phyloP scores from a whole-genome alignment of 371 early-diverging fungal genomes.

The Nematocida sp. region DNA sequence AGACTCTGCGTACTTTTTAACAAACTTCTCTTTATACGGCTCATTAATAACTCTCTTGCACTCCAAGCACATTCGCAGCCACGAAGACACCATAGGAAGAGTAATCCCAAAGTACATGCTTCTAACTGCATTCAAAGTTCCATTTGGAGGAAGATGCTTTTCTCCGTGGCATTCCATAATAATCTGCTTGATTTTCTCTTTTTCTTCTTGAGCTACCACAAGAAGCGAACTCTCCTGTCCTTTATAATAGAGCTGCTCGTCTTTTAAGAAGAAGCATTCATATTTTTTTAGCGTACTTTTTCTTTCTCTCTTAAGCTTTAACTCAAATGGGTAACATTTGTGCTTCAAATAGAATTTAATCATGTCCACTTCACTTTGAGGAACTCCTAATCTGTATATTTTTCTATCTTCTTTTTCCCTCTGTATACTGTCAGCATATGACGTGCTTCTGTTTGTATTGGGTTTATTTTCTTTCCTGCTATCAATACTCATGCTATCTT shows the following conservation, averaged over 20 bases:
- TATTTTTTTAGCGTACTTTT: no score
- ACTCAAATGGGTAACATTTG: no score
- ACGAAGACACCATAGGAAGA: not conserved
- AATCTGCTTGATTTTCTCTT: constrained; percentile 17
- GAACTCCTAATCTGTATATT: no score
- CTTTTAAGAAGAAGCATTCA: not conserved
- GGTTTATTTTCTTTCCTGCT: no score
- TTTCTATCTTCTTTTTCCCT: no score
- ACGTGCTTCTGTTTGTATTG: no score
- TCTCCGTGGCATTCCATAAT: constrained; percentile 10
- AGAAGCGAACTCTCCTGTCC: not conserved
- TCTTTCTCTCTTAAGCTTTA: no score
- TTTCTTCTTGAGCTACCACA: constrained; percentile 1
- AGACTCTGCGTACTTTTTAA: not conserved
- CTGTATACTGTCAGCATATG: no score
- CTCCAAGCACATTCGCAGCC: constrained; percentile 19
- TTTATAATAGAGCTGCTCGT: constrained; percentile 1
- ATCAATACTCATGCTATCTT: no score
- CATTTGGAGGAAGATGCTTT: not conserved
- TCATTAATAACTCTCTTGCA: constrained; percentile 20
- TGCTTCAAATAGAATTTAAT: no score
- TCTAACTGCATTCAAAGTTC: not conserved
- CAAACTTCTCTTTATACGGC: not conserved
- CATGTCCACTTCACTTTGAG: no score
- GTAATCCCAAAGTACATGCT: constrained; percentile 25